Base-by-base conservation (phyloP, 2,329 filamentous ascomycete species). In the Scytalidium lignicola region DNA sequence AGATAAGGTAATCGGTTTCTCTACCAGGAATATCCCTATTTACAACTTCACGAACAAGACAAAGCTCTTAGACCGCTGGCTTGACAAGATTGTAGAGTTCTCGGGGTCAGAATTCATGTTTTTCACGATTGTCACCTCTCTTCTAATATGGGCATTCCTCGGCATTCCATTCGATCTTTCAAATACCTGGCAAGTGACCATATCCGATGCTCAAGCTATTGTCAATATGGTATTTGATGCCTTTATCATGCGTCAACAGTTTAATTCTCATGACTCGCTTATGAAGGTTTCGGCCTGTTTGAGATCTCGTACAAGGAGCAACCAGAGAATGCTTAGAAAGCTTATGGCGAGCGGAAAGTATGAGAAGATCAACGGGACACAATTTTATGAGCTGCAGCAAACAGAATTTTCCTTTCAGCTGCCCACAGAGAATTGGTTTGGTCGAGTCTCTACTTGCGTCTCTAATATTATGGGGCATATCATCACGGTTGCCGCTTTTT, bases 201-300 rank as follows among this genome's bases (percentile, higher is more conserved):
- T 67, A 22, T 65, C 61, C 5, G 64, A 67, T 48, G 55, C 57
- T 1, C 63, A 66, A 45, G 64, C 65, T 8, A 63, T 67, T 22
- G 21, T 66, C 17, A 62, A 60, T 43, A 65, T 64, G 42, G 47
- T 64, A 1, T 66, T 63, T 44, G 65, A 66, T 40, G 63, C 64
- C 1, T 54, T 66, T 19, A 49, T 66, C 19, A 63, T 67, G 57
- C 58, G 62, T 13, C 58, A 66, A 51, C 61, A 65, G 18, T 56
- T 66, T 15, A 61, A 60, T 44, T 40, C 51, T 5, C 43, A 50
- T 17, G 46, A 45, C 4, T 47, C 42, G 8, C 41, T 55, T 12
- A 22, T 54, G 12, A 21, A 26, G 6, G 47, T 49, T 18, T 13
- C 50, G 10, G 51, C 53, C 15, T 43, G 45, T 18, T 44, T 55